Percentiles rank a stretch among this genome's conserved stretches.
Conservation (phyloP, 1,139 yeast species). For the Kluyveromyces sp. region DNA sequence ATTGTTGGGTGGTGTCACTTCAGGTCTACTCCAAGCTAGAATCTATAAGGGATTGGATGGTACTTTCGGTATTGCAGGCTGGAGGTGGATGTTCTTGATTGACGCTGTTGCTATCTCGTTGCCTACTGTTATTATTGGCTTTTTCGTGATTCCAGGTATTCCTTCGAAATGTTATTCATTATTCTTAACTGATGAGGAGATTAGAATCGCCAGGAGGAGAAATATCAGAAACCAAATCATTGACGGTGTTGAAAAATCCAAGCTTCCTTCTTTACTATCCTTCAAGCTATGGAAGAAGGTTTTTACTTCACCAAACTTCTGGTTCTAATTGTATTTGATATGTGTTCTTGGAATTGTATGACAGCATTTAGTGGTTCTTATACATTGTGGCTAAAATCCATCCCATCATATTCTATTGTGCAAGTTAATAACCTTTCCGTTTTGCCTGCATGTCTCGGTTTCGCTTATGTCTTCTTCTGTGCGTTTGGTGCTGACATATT, state of each 20-base stretch:
- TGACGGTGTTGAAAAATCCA: conserved; percentile 19
- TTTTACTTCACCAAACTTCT: conserved; percentile 26
- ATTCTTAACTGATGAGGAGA: conserved; percentile 54
- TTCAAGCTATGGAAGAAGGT: conserved; percentile 28
- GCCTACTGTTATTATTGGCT: conserved; percentile 47
- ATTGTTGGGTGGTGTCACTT: conserved; percentile 47
- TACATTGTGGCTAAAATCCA: conserved; percentile 32
- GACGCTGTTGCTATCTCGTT: conserved; percentile 57
- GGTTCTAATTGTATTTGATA: conserved; percentile 29
- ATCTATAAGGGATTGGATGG: conserved; percentile 45
- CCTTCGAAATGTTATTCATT: conserved; percentile 48
- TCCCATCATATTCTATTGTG: conserved; percentile 27
- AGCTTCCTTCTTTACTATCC: conserved; percentile 23
- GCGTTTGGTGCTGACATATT: conserved; percentile 31
- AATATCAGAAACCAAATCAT: conserved; percentile 34
- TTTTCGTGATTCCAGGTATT: conserved; percentile 59
- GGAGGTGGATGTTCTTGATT: conserved; percentile 76
- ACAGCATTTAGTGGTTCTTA: conserved; percentile 33
- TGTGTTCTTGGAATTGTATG: conserved; percentile 32
- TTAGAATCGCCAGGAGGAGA: conserved; percentile 51
- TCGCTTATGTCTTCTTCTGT: conserved; percentile 29
- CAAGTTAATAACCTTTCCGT: conserved; percentile 30
- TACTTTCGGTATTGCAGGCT: conserved; percentile 48
- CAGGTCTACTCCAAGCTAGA: conserved; percentile 51
- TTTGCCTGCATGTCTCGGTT: conserved; percentile 32